Conservation (phyloP, 2,329 filamentous ascomycete genomes). For the Gremmenia infestans region DNA sequence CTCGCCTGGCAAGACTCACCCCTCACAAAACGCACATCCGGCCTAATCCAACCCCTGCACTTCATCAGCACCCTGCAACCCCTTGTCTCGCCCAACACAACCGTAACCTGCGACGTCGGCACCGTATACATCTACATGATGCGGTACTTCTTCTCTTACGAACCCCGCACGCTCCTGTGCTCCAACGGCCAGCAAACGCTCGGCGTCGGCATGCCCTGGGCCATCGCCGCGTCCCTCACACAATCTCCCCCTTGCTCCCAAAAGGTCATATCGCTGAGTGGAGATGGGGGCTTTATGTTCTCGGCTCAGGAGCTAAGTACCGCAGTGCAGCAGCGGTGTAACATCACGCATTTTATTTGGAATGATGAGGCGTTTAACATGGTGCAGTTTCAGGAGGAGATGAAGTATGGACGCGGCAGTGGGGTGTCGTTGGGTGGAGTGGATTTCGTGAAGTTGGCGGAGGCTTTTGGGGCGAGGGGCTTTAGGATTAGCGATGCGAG, state of each 20-base stretch:
- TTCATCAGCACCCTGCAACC: constrained; percentile 41
- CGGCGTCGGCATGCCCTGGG: constrained; percentile 44
- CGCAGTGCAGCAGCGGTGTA: constrained; percentile 41
- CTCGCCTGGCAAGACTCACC: constrained; percentile 2
- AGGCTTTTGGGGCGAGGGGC: constrained; percentile 42
- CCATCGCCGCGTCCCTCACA: constrained; percentile 40
- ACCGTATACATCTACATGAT: constrained; percentile 46
- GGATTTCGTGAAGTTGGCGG: constrained; percentile 43
- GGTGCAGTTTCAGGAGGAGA: constrained; percentile 47
- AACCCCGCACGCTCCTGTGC: constrained; percentile 40
- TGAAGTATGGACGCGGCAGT: constrained; percentile 42
- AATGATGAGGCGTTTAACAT: constrained; percentile 47
- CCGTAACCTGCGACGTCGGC: constrained; percentile 42
- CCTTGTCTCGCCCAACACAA: constrained; percentile 36
- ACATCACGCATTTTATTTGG: constrained; percentile 47
- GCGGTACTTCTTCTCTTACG: constrained; percentile 40
- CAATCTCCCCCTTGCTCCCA: constrained; percentile 38
- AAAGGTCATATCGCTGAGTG: constrained; percentile 41
- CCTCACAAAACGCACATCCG: constrained; percentile 1
- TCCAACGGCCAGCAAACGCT: constrained; percentile 46
- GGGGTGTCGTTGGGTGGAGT: constrained; percentile 42
- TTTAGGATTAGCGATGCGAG: constrained; percentile 35
- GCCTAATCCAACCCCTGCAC: constrained; percentile 40
- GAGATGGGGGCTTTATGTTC: constrained; percentile 47
- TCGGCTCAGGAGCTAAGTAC: constrained; percentile 42